Evolutionary conservation across 441 rosid species (phyloP).

Genomic region (Geranium incanum): DNA sequence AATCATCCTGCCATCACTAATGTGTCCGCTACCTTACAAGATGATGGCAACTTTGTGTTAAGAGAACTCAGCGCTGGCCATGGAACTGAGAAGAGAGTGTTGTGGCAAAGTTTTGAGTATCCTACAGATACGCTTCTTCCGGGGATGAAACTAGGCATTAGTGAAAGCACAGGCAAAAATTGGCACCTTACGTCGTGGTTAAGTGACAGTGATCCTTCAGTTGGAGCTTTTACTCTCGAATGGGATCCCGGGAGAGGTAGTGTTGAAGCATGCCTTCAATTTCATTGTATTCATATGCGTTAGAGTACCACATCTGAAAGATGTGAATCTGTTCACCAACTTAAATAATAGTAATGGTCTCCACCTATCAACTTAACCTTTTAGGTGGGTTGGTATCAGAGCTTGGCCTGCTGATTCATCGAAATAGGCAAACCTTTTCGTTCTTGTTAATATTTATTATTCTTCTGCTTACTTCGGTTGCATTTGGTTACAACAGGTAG

Average conservation of each 20-base stretch:
- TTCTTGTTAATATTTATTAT: too few species aligned
- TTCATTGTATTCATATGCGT: neutral
- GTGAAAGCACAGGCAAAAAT: neutral
- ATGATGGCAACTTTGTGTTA: neutral
- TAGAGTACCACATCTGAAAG: too few species aligned
- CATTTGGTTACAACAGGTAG: neutral
- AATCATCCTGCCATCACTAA: neutral
- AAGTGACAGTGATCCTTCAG: neutral
- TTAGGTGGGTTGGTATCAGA: too few species aligned
- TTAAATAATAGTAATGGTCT: too few species aligned
- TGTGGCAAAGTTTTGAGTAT: slow-evolving; percentile 4
- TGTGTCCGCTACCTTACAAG: neutral
- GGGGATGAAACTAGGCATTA: neutral
- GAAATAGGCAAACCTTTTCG: too few species aligned
- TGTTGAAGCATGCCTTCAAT: neutral
- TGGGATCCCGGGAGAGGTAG: slow-evolving; percentile 1
- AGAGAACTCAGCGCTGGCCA: neutral
- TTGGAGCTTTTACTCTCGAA: neutral
- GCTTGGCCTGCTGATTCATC: neutral
- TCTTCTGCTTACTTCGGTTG: neutral
- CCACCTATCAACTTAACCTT: too few species aligned
- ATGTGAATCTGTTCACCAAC: too few species aligned
- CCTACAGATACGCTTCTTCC: slow-evolving; percentile 4
- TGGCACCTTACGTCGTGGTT: slow-evolving; percentile 5
- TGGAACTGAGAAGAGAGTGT: neutral